Percentiles rank a stretch among this genome's conserved stretches.
phyloP scores from a whole-genome alignment of 2,329 filamentous ascomycete genomes.

The Trichoderma sp. region DNA sequence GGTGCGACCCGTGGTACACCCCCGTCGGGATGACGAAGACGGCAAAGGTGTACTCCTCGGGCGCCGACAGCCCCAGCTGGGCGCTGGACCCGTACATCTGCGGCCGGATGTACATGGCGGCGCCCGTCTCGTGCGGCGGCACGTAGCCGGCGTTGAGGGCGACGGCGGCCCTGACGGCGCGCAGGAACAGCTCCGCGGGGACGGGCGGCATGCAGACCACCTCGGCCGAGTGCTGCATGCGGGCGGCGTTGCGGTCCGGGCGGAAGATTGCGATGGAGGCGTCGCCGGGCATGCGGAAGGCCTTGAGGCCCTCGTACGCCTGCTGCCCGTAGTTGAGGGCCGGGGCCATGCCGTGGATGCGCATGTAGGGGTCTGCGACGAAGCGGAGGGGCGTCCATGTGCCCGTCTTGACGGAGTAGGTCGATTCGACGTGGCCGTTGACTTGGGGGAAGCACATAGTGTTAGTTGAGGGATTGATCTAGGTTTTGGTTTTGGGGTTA shows the following conservation, averaged over 20 bases:
- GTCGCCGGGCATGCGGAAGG: conserved; percentile 77
- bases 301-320: conserved; percentile 97
- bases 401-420: conserved; percentile 73
- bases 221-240: conserved; percentile 81
- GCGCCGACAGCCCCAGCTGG: conserved; percentile 82
- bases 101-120: conserved; percentile 90
- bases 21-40: conserved; percentile 92
- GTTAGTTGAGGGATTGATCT: too few species aligned
- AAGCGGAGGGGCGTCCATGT: conserved; percentile 79
- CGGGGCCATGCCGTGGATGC: conserved; percentile 92
- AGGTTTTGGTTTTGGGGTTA: too few species aligned
- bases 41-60: conserved; percentile 88
- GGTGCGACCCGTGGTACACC: conserved; percentile 88
- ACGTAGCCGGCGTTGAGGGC: conserved; percentile 88
- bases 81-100: conserved; percentile 85
- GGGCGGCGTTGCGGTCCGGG: conserved; percentile 77
- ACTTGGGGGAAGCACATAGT: too few species aligned
- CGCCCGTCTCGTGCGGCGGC: conserved; percentile 84
- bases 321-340: conserved; percentile 97
- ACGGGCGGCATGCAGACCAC: conserved; percentile 83
- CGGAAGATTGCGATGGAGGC: conserved; percentile 81
- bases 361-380: conserved; percentile 79
- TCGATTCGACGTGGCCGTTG: conserved; percentile 90
- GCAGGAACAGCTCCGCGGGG: conserved; percentile 73
- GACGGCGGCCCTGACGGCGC: conserved; percentile 78